Evolutionary conservation across 768 basidiomycete species (phyloP), one percentile per base, ranked within the genome.

Genomic region (Phaeotremella fagi): DNA sequence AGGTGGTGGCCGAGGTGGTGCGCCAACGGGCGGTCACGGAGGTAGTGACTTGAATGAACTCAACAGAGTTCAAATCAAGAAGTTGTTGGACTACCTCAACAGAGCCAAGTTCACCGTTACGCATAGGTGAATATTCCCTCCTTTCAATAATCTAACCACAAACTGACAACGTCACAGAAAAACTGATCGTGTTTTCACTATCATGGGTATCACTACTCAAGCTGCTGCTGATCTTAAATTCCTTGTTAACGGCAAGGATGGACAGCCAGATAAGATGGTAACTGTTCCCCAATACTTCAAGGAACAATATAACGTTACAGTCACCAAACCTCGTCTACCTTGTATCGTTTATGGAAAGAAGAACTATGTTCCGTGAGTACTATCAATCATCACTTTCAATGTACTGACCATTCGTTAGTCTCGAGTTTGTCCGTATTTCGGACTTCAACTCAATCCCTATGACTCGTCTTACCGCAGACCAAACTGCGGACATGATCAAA

Each of bases 401-500:
- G n/a, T n/a, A n/a, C n/a, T n/a, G n/a, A n/a, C n/a, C n/a, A n/a
- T n/a, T n/a, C n/a, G n/a, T n/a, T 52, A 65, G 61, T 3, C 31
- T 70, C 50, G 67, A 74, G 45, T 69, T 71, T 45, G 69, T 65
- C 46, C 52, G 50, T 20, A 57, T 74, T 38, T 45, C 50, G 16
- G 63, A 60, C 4, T 72, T 72, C 68, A 64, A 74, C 61, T 45
- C 45, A 11, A 63, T 71, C 37, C 63, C 70, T 16, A 60, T 72
- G 42, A 25, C 53, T n/a, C 52, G 50, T n/a, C 45, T 70, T 12
- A 57, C 61, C 15, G 49, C 62, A 9, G 70, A 72, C 16, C 64
- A 64, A 45, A 63, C 66, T 3, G 63, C 66, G 24, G 66, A 58
- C 24, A 73, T 72, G 63, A 72, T 74, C 59, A 70, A 64, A 56